Evolutionary conservation across 2,329 filamentous ascomycete species (phyloP).

Genomic region (Samsoniella hepiali): DNA sequence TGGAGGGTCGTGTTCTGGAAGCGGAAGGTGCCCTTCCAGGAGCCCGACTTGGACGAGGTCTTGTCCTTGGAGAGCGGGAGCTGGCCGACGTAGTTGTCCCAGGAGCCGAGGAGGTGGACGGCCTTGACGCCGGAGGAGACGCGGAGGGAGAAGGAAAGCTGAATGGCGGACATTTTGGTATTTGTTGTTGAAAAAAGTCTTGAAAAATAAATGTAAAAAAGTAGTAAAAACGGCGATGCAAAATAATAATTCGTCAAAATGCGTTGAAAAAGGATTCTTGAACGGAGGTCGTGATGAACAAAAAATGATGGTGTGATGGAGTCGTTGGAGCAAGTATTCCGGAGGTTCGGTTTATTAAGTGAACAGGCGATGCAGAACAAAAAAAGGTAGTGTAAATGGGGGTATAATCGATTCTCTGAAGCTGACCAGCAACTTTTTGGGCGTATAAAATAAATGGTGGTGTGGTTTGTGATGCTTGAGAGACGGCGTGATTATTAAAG

Average conservation of each 20-base stretch:
- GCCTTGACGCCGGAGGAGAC: slow-evolving; percentile 96
- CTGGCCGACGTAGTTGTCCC: slow-evolving; percentile 95
- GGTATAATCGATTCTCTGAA: slow-evolving; percentile 31
- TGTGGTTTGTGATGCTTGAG: slow-evolving; percentile 26
- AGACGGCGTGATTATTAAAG: slow-evolving; percentile 32
- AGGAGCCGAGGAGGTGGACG: slow-evolving; percentile 94
- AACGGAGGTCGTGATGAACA: slow-evolving; percentile 8
- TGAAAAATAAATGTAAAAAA: slow-evolving; percentile 21
- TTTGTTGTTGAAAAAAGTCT: slow-evolving; percentile 18
- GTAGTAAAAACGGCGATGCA: slow-evolving; percentile 34
- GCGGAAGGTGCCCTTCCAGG: slow-evolving; percentile 95
- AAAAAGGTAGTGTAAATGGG: slow-evolving; percentile 28
- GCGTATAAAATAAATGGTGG: slow-evolving; percentile 19
- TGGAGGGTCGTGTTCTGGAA: slow-evolving; percentile 86
- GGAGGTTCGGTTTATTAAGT: slow-evolving; percentile 47
- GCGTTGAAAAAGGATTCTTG: slow-evolving; percentile 7
- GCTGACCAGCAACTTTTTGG: slow-evolving; percentile 44
- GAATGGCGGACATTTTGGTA: slow-evolving; percentile 77
- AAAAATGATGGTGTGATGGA: slow-evolving; percentile 33
- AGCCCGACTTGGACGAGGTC: slow-evolving; percentile 76
- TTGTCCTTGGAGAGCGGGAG: slow-evolving; percentile 91
- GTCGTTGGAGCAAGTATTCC: slow-evolving; percentile 51
- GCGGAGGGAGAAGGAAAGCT: slow-evolving; percentile 93
- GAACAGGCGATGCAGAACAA: slow-evolving; percentile 28
- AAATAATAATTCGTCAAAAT: slow-evolving; percentile 13